Base-by-base conservation (phyloP, 768 basidiomycete genomes). In the Paxillus ammoniavirescens region DNA sequence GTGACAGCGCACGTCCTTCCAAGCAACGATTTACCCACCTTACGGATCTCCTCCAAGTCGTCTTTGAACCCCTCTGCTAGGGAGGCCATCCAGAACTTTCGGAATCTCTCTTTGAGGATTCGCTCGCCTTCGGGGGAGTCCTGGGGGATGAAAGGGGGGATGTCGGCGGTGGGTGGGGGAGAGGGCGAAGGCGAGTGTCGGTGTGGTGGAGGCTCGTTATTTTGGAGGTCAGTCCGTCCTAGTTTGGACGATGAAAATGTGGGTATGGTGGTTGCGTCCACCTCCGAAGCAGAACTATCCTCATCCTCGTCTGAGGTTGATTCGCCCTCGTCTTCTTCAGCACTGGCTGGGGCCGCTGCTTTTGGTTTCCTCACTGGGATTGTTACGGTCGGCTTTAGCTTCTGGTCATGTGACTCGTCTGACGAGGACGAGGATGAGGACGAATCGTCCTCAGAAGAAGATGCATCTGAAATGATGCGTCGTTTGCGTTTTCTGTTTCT, bases 1-100 rank as follows among this genome's bases (percentile, higher is more conserved):
- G 37, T 30, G 42, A 44, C 7, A 8, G 7, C 4, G 17, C 21
- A 42, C 3, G 15, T 21, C 15, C 17, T n/a, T 4, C 1, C 15
- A 30, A 3, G 10, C 8, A 42, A 1, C 21, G 8, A 21, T 28
- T 28, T 13, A 54, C 78, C 37, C 49, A 89, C 91, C 78, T 91
- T 89, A 31, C 86, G 82, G 61, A 93, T 85, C 61, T 84, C 79
- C 61, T 91, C 89, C n/a, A 93, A 74, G 66, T 93, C 92, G 43
- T 88, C 85, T 57, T 81, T 82, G 71, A 93, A 94, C 10, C 82
- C 90, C 65, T 92, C 89, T 2, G 84, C 88, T 7, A 93, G 79
- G 0, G 86, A 82, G 2, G 82, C 72, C 90, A 93, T 91, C 91
- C 91, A 93, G 63, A 93, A 93, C 67, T 86, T 85, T 51, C 86